Evolutionary conservation across 192 early-diverging fungal species (phyloP).

Genomic region (Coemansia asiatica): DNA sequence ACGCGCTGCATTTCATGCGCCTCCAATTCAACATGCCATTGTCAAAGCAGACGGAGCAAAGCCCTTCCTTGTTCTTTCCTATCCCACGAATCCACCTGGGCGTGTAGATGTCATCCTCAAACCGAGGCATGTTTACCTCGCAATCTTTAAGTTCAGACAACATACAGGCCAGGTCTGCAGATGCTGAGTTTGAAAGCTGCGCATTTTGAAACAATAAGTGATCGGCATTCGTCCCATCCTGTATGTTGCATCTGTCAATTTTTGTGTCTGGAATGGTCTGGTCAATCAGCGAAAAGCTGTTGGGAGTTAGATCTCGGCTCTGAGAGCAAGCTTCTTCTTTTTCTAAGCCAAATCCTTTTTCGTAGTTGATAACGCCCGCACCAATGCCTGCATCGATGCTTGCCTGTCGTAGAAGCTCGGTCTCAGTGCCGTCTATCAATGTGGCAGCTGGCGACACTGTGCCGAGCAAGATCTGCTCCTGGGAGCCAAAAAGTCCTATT

Average conservation of each 20-base stretch:
- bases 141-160: conserved; percentile 5
- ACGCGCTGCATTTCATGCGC: conserved; percentile 58
- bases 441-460: conserved; percentile 7
- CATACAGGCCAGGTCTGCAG: background rate
- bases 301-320: background rate
- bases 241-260: background rate
- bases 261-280: background rate
- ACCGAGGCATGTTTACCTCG: conserved; percentile 40
- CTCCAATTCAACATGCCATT: conserved; percentile 39
- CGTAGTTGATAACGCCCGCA: conserved; percentile 6
- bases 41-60: conserved; percentile 51
- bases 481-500: background rate
- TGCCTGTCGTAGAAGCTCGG: conserved; percentile 5
- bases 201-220: background rate
- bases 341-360: background rate
- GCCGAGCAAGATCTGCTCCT: background rate
- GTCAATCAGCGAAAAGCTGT: background rate
- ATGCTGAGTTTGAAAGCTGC: conserved; percentile 9
- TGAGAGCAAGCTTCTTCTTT: background rate
- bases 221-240: background rate
- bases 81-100: conserved; percentile 56
- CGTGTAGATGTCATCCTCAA: conserved; percentile 52
- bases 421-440: background rate
- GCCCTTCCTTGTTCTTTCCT: conserved; percentile 51
- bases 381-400: conserved; percentile 16